Conservation (phyloP, 1,139 yeast species). For the Yamadazyma epiphylla region DNA sequence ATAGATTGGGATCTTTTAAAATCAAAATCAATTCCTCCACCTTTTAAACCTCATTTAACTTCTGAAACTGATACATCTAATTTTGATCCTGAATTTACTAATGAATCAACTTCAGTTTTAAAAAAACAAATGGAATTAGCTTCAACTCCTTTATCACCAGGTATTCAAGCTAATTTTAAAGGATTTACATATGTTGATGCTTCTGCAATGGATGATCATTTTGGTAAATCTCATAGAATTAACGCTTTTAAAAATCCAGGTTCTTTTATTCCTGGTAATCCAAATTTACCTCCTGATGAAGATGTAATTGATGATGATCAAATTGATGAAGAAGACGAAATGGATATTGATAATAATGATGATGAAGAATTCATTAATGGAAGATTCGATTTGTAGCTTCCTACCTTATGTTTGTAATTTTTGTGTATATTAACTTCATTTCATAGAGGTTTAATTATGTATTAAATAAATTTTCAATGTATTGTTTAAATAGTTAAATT, state of each 20-base stretch:
- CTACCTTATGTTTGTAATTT: no score
- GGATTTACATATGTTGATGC: constrained; percentile 96
- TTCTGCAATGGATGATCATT: constrained; percentile 86
- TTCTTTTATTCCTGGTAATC: constrained; percentile 74
- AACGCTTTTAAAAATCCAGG: constrained; percentile 58
- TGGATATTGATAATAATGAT: constrained; percentile 50
- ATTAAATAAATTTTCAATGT: no score
- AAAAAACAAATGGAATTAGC: constrained; percentile 64
- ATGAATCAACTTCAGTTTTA: constrained; percentile 79
- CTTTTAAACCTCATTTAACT: constrained; percentile 88
- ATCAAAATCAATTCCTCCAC: constrained; percentile 90
- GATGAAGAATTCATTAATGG: constrained; percentile 86
- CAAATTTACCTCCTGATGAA: constrained; percentile 76
- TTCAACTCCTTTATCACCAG: constrained; percentile 86
- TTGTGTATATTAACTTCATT: constrained; percentile 2
- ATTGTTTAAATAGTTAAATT: no score
- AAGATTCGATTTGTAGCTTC: constrained; percentile 78
- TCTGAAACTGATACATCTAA: constrained; percentile 93
- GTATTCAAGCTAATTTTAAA: constrained; percentile 91
- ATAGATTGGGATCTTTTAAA: constrained; percentile 82
- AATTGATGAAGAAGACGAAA: constrained; percentile 56
- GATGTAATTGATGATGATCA: constrained; percentile 77
- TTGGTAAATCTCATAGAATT: constrained; percentile 45
- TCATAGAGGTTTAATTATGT: no score
- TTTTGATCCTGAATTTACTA: constrained; percentile 96